Evolutionary conservation across 495 filamentous ascomycete species (phyloP).

Genomic region (Aspergillus avenaceus): DNA sequence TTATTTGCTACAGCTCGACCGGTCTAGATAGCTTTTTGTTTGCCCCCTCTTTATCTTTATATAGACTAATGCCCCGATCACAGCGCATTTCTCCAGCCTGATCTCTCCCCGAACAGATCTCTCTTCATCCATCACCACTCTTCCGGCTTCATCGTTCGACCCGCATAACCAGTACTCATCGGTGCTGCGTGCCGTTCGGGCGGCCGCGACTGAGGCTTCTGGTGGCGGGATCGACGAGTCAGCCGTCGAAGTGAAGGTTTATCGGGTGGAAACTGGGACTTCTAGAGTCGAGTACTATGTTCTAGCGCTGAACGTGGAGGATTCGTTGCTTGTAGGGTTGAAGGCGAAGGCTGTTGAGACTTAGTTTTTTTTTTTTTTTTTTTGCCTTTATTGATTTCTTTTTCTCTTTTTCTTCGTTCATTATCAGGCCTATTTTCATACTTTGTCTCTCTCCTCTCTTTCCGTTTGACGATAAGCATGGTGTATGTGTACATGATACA

Average conservation of each 20-base stretch:
- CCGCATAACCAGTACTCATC: conserved; percentile 34
- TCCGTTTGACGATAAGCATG: no score
- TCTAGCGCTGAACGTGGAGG: conserved; percentile 52
- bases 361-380: conserved; percentile 22
- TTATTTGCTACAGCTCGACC: no score
- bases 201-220: conserved; percentile 22
- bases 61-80: neutral
- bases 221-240: conserved; percentile 31
- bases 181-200: conserved; percentile 29
- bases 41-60: no score
- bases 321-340: conserved; percentile 62
- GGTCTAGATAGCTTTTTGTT: no score
- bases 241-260: conserved; percentile 69
- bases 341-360: conserved; percentile 75
- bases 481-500: no score
- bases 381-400: neutral
- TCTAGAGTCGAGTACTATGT: conserved; percentile 75
- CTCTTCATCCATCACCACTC: conserved; percentile 28
- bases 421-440: no score
- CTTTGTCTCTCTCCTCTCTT: no score
- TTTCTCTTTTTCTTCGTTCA: neutral
- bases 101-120: conserved; percentile 32
- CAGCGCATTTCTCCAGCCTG: conserved; percentile 36
- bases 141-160: conserved; percentile 37
- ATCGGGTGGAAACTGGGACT: conserved; percentile 55